Base-by-base conservation (phyloP, 768 basidiomycete species). In the Tulasnella sp. region DNA sequence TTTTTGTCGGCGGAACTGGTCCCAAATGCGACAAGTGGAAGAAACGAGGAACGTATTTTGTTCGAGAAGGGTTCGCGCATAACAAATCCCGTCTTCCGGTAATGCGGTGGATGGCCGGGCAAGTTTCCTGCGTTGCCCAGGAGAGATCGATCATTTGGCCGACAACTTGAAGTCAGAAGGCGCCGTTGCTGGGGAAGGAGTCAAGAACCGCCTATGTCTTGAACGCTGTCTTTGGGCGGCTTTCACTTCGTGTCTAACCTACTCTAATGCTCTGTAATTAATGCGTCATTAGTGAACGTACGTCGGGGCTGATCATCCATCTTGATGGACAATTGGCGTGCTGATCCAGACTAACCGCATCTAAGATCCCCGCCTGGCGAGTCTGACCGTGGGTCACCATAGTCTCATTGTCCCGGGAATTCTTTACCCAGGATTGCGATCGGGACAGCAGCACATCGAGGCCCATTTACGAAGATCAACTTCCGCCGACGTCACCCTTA, bases 61-160 rank as follows among this genome's bases (percentile, higher is more conserved):
- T n/a, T n/a, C n/a, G n/a, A n/a, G n/a, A n/a, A n/a, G n/a, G n/a
- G n/a, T n/a, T n/a, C n/a, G n/a, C n/a, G n/a, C n/a, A n/a, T n/a
- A n/a, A n/a, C n/a, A n/a, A n/a, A n/a, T n/a, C n/a, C n/a, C n/a
- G n/a, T n/a, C n/a, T n/a, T n/a, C n/a, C 72, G 95, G 94, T 39
- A 73, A 68, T 42, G 83, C 86, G n/a, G 85, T 87, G 62, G 80
- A 82, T 86, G 85, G 84, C 48, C 86, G 71, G 82, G 82, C 21
- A 84, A 85, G 81, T 81, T 84, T 74, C 84, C 83, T 31, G 84
- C 88, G 0, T n/a, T n/a, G n/a, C n/a, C 86, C 87, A 0, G 86
- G 85, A 40, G 85, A 85, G 77, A 82, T 85, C 68, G 68, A 81
- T 19, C 76, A 80, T 7, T 80, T 74, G 38, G 83, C 82, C 83